Evolutionary conservation across 2,329 filamentous ascomycete genomes (phyloP), one percentile per base, ranked within the genome.

Genomic region (Monosporascus sp.): DNA sequence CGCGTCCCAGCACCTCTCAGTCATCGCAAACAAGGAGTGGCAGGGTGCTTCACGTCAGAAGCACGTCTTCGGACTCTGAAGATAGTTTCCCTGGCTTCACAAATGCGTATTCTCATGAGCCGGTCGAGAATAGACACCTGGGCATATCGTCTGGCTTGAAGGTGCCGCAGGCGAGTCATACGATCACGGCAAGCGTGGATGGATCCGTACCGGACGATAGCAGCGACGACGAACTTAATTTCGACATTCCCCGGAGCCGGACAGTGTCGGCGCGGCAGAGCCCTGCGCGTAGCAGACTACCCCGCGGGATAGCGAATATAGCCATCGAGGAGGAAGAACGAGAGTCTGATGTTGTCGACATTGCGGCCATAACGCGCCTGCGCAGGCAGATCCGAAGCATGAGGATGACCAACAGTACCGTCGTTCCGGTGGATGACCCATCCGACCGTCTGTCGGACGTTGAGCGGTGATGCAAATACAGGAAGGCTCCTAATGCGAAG

Each of bases 31-130:
- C 45, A 31, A 46, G 46, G 20, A 43, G 45, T 11, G 9, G 22
- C 9, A 49, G 46, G 14, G 50, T 44, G 5, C 27, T 44, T 7
- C 47, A 54, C 4, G 18, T 0, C 11, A 43, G 4, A 18, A 43
- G 39, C 14, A 14, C 22, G 9, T 58, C 58, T 18, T 50, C 39
- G 1, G 59, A 64, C 39, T 59, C 63, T 2, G 60, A 64, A 22
- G 49, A 55, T 5, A 43, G 39, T 8, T 20, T 20, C 17, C 39
- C 8, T 43, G 39, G 18, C 8, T 20, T 20, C 18, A 24, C 31
- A 14, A 2, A 18, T 20, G 11, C 39, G 14, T 24, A 15, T 20
- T 20, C 39, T 5, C 5, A 18, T 11, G 8, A 43, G 11, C 39
- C 22, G 9, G 11, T 43, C 18, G 39, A 43, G 18, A 24, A 6